Base-by-base conservation (phyloP, 169 alveolate genomes). In the Plasmodium fragile region DNA sequence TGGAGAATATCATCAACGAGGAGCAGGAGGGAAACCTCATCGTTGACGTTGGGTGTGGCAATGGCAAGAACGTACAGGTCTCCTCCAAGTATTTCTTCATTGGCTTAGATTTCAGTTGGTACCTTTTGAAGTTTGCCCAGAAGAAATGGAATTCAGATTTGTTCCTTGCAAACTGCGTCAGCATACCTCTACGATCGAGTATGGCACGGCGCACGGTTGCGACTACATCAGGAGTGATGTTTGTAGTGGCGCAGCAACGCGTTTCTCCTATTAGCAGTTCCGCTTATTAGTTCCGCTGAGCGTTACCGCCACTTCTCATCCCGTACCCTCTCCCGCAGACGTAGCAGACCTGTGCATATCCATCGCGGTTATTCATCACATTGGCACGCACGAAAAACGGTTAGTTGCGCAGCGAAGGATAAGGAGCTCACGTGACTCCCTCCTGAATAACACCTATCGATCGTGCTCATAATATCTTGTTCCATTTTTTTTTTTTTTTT, bases 1-100 rank as follows among this genome's bases (percentile, higher is more conserved):
- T 99, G 2, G 97, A 97, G 34, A 93, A 96, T 53, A 97, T 97
- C 94, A 95, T 99, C 39, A 97, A 97, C 85, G 92, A 96, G 34
- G 94, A 97, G 79, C 97, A 97, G 36, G 95, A 97, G 30, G 98
- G 97, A 72, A 96, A 99, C 4, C 87, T 98, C 4, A 98, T 98
- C 65, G 90, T 97, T 13, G 99, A 99, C 95, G 98, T 98, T 4
- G 99, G 99, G 3, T 99, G 99, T 93, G 99, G 99, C 70, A 99
- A 98, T 95, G 99, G 99, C 6, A 99, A 99, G 95, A 98, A 99
- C 95, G 96, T 98, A 52, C 94, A 95, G 94, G 91, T 95, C 95
- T 89, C 90, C 92, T 65, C 73, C 7, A 95, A 95, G 53, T 71
- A 84, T 52, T 92, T 89, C 41, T 97, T 96, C 81, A 92, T 98